Conservation (phyloP, 805 yeast genomes). For the Hanseniaspora occidentalis region DNA sequence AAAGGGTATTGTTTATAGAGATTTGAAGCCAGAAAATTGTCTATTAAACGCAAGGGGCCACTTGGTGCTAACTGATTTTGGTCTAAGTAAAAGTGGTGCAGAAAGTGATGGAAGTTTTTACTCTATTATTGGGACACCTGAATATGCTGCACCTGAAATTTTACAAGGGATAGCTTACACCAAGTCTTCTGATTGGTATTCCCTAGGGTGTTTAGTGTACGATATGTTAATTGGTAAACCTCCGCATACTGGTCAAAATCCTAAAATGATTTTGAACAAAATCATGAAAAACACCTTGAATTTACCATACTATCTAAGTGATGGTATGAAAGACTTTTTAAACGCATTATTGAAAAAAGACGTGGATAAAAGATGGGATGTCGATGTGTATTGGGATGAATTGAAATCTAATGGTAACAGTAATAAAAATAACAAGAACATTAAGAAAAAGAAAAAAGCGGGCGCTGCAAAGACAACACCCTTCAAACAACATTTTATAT, state of each 20-base stretch:
- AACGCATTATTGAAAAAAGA: constrained; percentile 54
- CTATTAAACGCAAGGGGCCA: constrained; percentile 68
- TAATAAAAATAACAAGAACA: not conserved
- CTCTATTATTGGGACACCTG: constrained; percentile 33
- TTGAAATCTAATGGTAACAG: constrained; percentile 8
- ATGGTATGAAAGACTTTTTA: constrained; percentile 69
- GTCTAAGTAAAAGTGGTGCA: constrained; percentile 41
- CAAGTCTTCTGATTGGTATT: constrained; percentile 84
- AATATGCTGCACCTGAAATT: constrained; percentile 75
- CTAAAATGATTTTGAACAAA: constrained; percentile 63
- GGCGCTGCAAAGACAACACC: constrained; percentile 19
- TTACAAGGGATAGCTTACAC: constrained; percentile 67
- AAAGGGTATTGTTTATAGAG: constrained; percentile 77
- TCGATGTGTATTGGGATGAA: constrained; percentile 38
- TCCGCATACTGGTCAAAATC: constrained; percentile 77
- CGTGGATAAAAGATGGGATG: constrained; percentile 53
- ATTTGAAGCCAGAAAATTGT: constrained; percentile 84
- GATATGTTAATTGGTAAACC: constrained; percentile 81
- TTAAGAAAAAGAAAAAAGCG: constrained; percentile 19
- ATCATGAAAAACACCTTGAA: constrained; percentile 49
- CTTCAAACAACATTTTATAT: constrained; percentile 57
- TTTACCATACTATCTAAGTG: constrained; percentile 64
- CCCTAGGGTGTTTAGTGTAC: constrained; percentile 68
- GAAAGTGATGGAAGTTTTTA: constrained; percentile 14
- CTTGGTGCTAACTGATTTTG: constrained; percentile 75